phyloP scores from a whole-genome alignment of 2,329 filamentous ascomycete species.

The Endocalyx cinctus region DNA sequence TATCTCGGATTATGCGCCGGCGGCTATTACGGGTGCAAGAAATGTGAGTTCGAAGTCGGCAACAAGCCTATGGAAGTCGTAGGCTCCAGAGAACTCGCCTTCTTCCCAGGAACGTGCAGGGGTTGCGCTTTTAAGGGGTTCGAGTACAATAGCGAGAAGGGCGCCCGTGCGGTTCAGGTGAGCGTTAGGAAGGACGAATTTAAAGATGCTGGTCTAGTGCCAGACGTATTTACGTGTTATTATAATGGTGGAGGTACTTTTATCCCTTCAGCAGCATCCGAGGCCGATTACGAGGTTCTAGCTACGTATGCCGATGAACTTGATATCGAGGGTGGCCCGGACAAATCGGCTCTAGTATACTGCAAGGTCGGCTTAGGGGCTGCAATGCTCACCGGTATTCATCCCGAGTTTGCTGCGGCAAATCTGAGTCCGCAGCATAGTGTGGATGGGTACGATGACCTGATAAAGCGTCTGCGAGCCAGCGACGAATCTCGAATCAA shows the following conservation, averaged over 20 bases:
- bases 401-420: slow-evolving; percentile 86
- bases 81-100: slow-evolving; percentile 76
- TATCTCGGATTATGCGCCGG: slow-evolving; percentile 94
- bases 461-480: slow-evolving; percentile 62
- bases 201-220: slow-evolving; percentile 40
- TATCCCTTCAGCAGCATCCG: slow-evolving; percentile 63
- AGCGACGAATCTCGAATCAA: slow-evolving; percentile 66
- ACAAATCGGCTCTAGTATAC: slow-evolving; percentile 75
- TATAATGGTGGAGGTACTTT: slow-evolving; percentile 96
- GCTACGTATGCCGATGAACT: slow-evolving; percentile 74
- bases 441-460: slow-evolving; percentile 62
- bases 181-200: slow-evolving; percentile 60
- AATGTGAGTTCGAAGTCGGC: slow-evolving; percentile 90
- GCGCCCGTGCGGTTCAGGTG: slow-evolving; percentile 68
- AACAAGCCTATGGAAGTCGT: slow-evolving; percentile 77
- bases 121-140: slow-evolving; percentile 88
- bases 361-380: slow-evolving; percentile 77
- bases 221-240: slow-evolving; percentile 68
- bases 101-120: slow-evolving; percentile 82
- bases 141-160: slow-evolving; percentile 81
- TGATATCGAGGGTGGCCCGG: slow-evolving; percentile 69
- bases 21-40: slow-evolving; percentile 78
- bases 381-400: slow-evolving; percentile 77
- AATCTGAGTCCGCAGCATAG: slow-evolving; percentile 68
- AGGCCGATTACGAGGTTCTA: slow-evolving; percentile 69